Evolutionary conservation across 2,329 filamentous ascomycete species (phyloP).

Genomic region (Chaetomium sp.): DNA sequence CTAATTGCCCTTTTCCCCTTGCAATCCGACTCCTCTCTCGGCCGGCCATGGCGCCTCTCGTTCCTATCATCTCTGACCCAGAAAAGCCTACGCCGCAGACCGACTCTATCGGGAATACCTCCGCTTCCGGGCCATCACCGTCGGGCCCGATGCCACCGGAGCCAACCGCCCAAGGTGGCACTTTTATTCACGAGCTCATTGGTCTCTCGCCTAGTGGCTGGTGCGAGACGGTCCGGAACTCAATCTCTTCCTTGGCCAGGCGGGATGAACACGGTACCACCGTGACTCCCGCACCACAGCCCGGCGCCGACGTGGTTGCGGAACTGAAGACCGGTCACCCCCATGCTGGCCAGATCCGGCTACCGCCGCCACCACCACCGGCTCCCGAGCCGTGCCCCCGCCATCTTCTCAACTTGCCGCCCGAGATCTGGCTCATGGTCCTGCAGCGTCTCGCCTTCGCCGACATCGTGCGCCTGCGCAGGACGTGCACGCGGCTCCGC

Average conservation of each 20-base stretch:
- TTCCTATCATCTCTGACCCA: background rate
- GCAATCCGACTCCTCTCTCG: background rate
- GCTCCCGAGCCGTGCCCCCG: conserved; percentile 13
- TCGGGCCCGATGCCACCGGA: conserved; percentile 1
- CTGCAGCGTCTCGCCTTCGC: conserved; percentile 47
- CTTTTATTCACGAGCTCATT: conserved; percentile 28
- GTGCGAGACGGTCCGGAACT: conserved; percentile 24
- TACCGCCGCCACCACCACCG: background rate
- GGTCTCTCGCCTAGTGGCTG: conserved; percentile 20
- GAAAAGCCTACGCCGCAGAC: conserved; percentile 5
- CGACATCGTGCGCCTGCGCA: conserved; percentile 47
- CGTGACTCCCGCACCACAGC: background rate
- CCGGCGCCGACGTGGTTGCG: background rate
- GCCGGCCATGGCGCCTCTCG: conserved; percentile 3
- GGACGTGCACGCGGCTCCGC: conserved; percentile 45
- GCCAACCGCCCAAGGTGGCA: background rate
- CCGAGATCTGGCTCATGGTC: conserved; percentile 48
- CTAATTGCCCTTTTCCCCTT: background rate
- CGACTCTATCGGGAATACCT: background rate
- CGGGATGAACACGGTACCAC: conserved; percentile 11
- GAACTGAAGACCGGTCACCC: background rate
- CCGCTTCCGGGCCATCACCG: background rate
- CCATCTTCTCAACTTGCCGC: conserved; percentile 43
- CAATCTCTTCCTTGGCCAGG: conserved; percentile 18
- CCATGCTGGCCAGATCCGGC: background rate